Percentiles rank a stretch among this genome's conserved stretches.
These are phyloP conservation scores for Hypomyces rosellus DNA, from an alignment of 2,329 filamentous ascomycete species.

Conservation along the genomic window DNA sequence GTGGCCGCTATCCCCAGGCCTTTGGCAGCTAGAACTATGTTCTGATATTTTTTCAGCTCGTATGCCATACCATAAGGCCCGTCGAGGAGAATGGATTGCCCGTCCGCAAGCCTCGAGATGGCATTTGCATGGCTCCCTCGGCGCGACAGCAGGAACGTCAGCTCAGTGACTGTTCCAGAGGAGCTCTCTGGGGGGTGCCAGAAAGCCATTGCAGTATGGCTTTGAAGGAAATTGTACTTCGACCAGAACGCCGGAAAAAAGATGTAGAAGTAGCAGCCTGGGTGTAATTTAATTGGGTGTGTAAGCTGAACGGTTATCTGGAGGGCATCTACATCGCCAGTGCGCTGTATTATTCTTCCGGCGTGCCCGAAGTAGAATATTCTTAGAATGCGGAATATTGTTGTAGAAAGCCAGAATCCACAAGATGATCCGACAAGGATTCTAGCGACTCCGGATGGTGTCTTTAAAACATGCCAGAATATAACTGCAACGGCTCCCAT, in stretches of 20 bases:
- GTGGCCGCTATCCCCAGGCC: slow-evolving; percentile 6
- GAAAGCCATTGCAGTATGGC: slow-evolving; percentile 5
- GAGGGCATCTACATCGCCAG: not conserved
- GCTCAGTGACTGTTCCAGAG: not conserved
- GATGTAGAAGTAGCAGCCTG: slow-evolving; percentile 9
- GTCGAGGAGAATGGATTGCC: slow-evolving; percentile 7
- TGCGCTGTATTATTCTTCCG: not conserved
- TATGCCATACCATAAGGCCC: slow-evolving; percentile 5
- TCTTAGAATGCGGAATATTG: slow-evolving; percentile 1
- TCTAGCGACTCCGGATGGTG: not conserved
- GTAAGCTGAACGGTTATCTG: slow-evolving; percentile 3
- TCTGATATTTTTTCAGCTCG: slow-evolving; percentile 1
- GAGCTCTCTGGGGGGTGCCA: not conserved
- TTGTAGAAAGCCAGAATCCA: slow-evolving; percentile 3
- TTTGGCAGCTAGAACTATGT: slow-evolving; percentile 7
- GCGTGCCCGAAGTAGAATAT: slow-evolving; percentile 1
- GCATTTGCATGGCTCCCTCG: not conserved
- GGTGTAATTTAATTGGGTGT: not conserved
- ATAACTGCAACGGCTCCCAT: slow-evolving; percentile 2
- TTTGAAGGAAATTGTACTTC: slow-evolving; percentile 7
- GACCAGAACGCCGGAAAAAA: slow-evolving; percentile 7
- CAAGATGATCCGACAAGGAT: slow-evolving; percentile 4
- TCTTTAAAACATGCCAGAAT: slow-evolving; percentile 2
- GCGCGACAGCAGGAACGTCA: slow-evolving; percentile 8
- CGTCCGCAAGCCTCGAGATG: slow-evolving; percentile 1